These are phyloP conservation scores for Paramyrothecium sp. DNA, from an alignment of 2,329 filamentous ascomycete species.

Conservation along the genomic window DNA sequence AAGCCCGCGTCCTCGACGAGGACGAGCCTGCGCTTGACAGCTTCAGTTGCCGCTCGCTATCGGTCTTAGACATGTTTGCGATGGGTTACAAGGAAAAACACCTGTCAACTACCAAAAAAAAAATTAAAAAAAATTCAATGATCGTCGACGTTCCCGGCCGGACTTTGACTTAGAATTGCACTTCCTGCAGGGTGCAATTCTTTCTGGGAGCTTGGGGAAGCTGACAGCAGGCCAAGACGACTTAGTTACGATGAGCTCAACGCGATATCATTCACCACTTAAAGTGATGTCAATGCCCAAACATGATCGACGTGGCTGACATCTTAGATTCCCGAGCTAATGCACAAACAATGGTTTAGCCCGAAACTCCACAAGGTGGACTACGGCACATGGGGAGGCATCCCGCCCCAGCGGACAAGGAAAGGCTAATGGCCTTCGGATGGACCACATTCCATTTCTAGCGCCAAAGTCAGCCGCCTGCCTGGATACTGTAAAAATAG, in stretches of 20 bases:
- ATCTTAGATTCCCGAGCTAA: not conserved
- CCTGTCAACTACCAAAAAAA: too few relatives aligned
- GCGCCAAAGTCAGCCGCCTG: not conserved
- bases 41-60: not conserved
- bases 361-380: not conserved
- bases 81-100: not conserved
- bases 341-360: not conserved
- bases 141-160: not conserved
- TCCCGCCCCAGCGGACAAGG: not conserved
- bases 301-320: not conserved
- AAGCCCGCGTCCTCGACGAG: not conserved
- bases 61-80: not conserved
- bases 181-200: not conserved
- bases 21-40: not conserved
- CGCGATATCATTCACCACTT: not conserved
- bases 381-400: not conserved
- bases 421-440: not conserved
- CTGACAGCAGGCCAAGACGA: too few relatives aligned
- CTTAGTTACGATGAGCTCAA: too few relatives aligned
- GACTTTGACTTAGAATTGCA: not conserved
- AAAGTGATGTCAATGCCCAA: not conserved
- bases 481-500: too few relatives aligned
- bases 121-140: not conserved
- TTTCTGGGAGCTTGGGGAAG: too few relatives aligned
- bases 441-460: not conserved